A percentile compares a stretch with the other conserved stretches of the same genome.
These are phyloP conservation scores for Pseudogymnoascus sp. DNA, from an alignment of 2,329 filamentous ascomycete species.

Conservation along the genomic window DNA sequence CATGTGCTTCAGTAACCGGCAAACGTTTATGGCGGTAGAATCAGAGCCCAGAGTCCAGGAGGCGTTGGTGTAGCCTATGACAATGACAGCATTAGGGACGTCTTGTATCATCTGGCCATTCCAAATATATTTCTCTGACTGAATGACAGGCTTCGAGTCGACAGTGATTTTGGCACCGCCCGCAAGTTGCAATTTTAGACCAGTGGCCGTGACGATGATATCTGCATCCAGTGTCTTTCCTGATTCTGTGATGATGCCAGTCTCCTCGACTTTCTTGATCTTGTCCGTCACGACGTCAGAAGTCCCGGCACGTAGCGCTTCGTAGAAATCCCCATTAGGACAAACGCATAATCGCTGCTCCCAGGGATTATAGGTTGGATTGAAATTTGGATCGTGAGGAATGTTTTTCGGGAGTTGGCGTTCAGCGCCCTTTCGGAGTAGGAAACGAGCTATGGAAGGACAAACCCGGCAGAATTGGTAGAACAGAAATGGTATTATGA, in stretches of 20 bases:
- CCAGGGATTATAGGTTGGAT: constrained; percentile 58
- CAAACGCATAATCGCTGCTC: constrained; percentile 69
- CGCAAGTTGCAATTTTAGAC: constrained; percentile 51
- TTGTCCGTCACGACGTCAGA: constrained; percentile 43
- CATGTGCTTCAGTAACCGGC: constrained; percentile 27
- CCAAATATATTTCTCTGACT: constrained; percentile 51
- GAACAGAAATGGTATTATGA: constrained; percentile 41
- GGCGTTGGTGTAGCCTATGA: constrained; percentile 58
- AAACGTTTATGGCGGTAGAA: constrained; percentile 21
- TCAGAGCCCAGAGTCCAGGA: constrained; percentile 63
- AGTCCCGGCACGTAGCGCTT: constrained; percentile 39
- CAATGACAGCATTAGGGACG: constrained; percentile 53
- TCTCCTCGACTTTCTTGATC: constrained; percentile 44
- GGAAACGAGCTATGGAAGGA: constrained; percentile 40
- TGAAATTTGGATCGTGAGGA: constrained; percentile 55
- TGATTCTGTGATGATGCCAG: constrained; percentile 33
- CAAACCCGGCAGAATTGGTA: constrained; percentile 45
- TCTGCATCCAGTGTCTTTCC: constrained; percentile 45
- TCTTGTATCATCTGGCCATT: constrained; percentile 58
- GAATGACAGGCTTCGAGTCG: constrained; percentile 44
- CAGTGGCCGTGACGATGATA: constrained; percentile 63
- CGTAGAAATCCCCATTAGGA: constrained; percentile 50
- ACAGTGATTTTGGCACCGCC: constrained; percentile 46
- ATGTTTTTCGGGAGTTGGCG: constrained; percentile 46
- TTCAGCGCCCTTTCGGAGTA: constrained; percentile 41